Evolutionary conservation across 2,329 filamentous ascomycete species (phyloP).

Genomic region (Arachnomyces sp.): DNA sequence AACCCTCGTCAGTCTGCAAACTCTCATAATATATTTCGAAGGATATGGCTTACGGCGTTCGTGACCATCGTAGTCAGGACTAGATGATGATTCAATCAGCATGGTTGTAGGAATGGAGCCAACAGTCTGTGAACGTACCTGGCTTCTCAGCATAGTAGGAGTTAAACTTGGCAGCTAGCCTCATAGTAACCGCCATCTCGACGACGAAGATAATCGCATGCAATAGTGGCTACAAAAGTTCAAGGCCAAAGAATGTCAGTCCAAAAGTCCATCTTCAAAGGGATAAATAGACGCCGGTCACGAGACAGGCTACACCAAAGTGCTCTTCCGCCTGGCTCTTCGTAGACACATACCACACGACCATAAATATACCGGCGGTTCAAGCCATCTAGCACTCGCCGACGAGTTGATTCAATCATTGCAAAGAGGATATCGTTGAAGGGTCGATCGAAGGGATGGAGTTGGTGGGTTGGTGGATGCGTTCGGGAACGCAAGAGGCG

Average conservation of each 20-base stretch:
- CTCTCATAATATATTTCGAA: conserved; percentile 5
- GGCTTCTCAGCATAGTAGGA: conserved; percentile 87
- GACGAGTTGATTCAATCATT: conserved; percentile 36
- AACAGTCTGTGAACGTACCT: conserved; percentile 48
- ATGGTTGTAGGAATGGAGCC: not conserved
- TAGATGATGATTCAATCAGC: conserved; percentile 24
- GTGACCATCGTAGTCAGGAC: conserved; percentile 99
- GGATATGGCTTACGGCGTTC: conserved; percentile 61
- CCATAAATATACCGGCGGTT: conserved; percentile 42
- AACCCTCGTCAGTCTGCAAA: conserved; percentile 9
- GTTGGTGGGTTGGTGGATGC: conserved; percentile 16
- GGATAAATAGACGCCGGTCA: not conserved
- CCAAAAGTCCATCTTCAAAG: not conserved
- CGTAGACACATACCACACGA: conserved; percentile 32
- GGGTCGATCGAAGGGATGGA: conserved; percentile 19
- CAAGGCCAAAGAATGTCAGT: not conserved
- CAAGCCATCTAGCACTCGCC: conserved; percentile 36
- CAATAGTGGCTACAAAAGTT: conserved; percentile 63
- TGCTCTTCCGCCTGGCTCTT: conserved; percentile 1
- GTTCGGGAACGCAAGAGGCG: conserved; percentile 16
- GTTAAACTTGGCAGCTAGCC: conserved; percentile 83
- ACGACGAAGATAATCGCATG: conserved; percentile 78
- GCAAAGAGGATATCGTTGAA: conserved; percentile 17
- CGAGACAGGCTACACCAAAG: conserved; percentile 4
- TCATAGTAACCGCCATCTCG: conserved; percentile 78